Conservation (phyloP, 2,329 filamentous ascomycete species). For the Hypocreales sp. region DNA sequence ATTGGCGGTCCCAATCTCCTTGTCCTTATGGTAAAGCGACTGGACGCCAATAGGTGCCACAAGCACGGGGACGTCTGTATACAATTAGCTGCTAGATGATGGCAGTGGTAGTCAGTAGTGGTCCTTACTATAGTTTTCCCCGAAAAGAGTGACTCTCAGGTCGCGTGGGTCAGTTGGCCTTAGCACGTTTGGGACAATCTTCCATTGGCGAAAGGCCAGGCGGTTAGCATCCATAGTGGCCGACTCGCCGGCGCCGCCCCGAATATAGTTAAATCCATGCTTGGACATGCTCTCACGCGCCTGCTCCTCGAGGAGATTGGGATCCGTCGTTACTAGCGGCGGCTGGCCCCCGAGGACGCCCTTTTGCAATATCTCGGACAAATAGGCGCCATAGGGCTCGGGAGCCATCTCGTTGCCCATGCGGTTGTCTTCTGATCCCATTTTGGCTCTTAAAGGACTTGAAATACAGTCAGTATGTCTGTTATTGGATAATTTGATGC, state of each 20-base stretch:
- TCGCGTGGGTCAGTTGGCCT: slow-evolving; percentile 26
- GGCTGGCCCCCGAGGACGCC: slow-evolving; percentile 31
- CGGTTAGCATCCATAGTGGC: slow-evolving; percentile 46
- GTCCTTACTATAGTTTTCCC: slow-evolving; percentile 24
- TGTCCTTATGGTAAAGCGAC: slow-evolving; percentile 48
- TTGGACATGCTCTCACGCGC: slow-evolving; percentile 30
- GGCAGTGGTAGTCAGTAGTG: not conserved
- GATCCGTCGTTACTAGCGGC: slow-evolving; percentile 42
- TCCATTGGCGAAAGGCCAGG: slow-evolving; percentile 36
- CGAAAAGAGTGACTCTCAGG: slow-evolving; percentile 36
- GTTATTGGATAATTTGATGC: no score
- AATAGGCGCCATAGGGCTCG: no score
- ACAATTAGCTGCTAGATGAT: no score
- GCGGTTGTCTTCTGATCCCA: no score
- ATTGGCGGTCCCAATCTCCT: slow-evolving; percentile 47
- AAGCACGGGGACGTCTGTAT: slow-evolving; percentile 25
- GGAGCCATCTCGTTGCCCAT: no score
- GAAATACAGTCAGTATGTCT: no score
- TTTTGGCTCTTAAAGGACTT: no score
- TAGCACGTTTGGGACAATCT: slow-evolving; percentile 37
- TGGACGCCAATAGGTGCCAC: slow-evolving; percentile 59
- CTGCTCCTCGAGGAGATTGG: slow-evolving; percentile 38
- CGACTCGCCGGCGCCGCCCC: slow-evolving; percentile 45
- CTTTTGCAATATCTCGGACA: no score
- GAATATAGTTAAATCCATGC: slow-evolving; percentile 42